Evolutionary conservation across 2,329 filamentous ascomycete species (phyloP), one percentile per base, ranked within the genome.

Genomic region (Sphaerostilbella broomeana): DNA sequence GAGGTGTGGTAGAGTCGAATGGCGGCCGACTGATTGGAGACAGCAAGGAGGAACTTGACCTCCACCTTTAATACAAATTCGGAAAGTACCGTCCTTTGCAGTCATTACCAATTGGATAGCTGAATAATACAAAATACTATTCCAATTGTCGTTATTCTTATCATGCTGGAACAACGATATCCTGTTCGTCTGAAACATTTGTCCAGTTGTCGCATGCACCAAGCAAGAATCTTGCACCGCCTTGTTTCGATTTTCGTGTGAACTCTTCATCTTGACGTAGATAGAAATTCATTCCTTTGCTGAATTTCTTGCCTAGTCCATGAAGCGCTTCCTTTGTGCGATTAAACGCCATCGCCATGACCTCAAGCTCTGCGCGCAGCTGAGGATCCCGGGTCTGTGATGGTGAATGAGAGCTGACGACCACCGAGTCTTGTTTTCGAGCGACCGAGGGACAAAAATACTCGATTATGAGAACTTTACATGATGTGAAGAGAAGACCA

Each of bases 1-100:
- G 62, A 0, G 48, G 51, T 2, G 43, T 57, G 11, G 48, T 62
- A 13, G 47, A 38, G 20, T 51, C 49, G 3, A 47, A 54, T 25
- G 50, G 52, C 4, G 57, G 57, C 10, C 42, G 47, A 16, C 38
- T 48, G 20, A 44, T 51, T 6, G 52, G 51, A 8, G 41, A 51
- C n/a, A 45, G 43, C 22, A 47, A 44, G 20, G 43, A 40, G 2
- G 9, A 17, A 2, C 20, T 39, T 9, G 9, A 28, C 13, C 44
- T 45, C 21, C 16, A n/a, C n/a, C n/a, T n/a, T n/a, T n/a, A n/a
- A n/a, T n/a, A n/a, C n/a, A n/a, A n/a, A n/a, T n/a, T n/a, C n/a
- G 20, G 18, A 27, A 20, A 30, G 10, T 6, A 25, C 19, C 9
- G n/a, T n/a, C 17, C n/a, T 3, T 35, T 10, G 33, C 17, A 11